Conservation (phyloP, 2,329 filamentous ascomycete species). For the Arthrobotrys iridis region DNA sequence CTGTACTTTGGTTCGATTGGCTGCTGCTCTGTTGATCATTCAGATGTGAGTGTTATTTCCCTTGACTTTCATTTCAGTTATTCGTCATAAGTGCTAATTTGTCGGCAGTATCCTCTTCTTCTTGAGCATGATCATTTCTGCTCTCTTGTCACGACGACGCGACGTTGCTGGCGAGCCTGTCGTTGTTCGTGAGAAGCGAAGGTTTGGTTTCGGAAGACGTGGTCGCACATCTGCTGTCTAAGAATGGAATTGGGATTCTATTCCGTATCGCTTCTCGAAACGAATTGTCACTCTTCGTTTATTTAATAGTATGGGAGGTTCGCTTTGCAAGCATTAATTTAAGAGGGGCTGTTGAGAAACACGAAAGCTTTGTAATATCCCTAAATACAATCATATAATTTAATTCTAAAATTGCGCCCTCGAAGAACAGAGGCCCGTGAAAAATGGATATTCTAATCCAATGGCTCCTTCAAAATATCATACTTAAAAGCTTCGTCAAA, state of each 20-base stretch:
- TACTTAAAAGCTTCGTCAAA: slow-evolving; percentile 51
- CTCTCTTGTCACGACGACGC: slow-evolving; percentile 32
- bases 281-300: no score
- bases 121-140: slow-evolving; percentile 55
- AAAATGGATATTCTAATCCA: slow-evolving; percentile 2
- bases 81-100: not conserved
- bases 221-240: slow-evolving; percentile 29
- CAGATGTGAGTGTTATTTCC: slow-evolving; percentile 53
- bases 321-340: no score
- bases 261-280: no score
- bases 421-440: not conserved
- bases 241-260: not conserved
- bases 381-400: not conserved
- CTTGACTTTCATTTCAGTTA: not conserved
- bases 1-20: slow-evolving; percentile 53
- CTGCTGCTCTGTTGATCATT: slow-evolving; percentile 55
- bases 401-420: not conserved
- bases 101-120: slow-evolving; percentile 56
- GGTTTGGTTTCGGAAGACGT: slow-evolving; percentile 20
- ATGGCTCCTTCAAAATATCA: slow-evolving; percentile 39
- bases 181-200: slow-evolving; percentile 27
- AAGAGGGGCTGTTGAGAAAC: no score
- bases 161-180: slow-evolving; percentile 23
- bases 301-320: no score
- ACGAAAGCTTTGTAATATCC: no score